A percentile compares a stretch with the other conserved stretches of the same genome.
These are phyloP conservation scores for Barnettozyma botsteinii DNA, from an alignment of 805 yeast genomes.

Conservation along the genomic window DNA sequence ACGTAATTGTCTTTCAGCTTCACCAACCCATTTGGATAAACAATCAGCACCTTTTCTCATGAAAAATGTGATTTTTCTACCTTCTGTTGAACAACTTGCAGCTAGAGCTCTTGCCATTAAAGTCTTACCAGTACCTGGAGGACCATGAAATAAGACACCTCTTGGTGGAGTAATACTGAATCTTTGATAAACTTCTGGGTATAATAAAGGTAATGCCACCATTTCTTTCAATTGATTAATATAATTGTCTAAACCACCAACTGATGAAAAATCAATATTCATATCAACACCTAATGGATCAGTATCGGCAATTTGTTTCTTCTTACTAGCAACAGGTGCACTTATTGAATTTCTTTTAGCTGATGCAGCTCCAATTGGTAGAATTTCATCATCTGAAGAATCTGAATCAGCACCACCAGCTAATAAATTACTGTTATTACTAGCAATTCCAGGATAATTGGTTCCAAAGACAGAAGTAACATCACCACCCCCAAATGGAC, in stretches of 20 bases:
- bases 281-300: constrained; percentile 91
- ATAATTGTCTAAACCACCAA: constrained; percentile 90
- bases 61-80: constrained; percentile 85
- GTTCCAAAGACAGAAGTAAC: constrained; percentile 78
- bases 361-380: constrained; percentile 38
- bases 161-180: constrained; percentile 94
- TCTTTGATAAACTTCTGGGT: constrained; percentile 88
- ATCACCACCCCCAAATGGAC: constrained; percentile 97
- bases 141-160: constrained; percentile 96
- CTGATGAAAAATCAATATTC: constrained; percentile 75
- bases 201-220: constrained; percentile 88
- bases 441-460: constrained; percentile 38
- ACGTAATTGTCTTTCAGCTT: constrained; percentile 92
- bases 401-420: constrained; percentile 44
- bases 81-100: constrained; percentile 83
- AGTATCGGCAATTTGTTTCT: constrained; percentile 71
- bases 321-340: constrained; percentile 28
- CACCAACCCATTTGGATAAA: constrained; percentile 98
- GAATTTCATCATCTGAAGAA: constrained; percentile 57
- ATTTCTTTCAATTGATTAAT: constrained; percentile 92
- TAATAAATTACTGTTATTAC: constrained; percentile 10
- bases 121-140: constrained; percentile 99
- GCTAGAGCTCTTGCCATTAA: constrained; percentile 97
- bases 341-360: constrained; percentile 31
- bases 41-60: constrained; percentile 99